Evolutionary conservation across 108 stramenopile genomes (phyloP).

Genomic region (Asterionellopsis glacialis): DNA sequence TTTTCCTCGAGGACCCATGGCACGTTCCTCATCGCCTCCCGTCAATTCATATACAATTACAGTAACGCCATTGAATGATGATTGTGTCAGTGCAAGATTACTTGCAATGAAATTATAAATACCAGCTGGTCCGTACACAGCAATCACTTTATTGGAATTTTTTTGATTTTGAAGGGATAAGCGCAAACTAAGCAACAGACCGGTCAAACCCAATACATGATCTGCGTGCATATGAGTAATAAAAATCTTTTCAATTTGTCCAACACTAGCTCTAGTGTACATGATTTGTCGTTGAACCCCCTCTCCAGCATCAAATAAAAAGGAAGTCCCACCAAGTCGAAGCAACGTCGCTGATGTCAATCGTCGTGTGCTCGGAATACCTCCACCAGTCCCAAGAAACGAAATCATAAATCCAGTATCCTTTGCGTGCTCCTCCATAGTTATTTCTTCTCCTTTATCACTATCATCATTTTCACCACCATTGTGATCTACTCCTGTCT

Average conservation of each 20-base stretch:
- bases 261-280: constrained; percentile 16
- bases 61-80: constrained; percentile 42
- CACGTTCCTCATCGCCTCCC: constrained; percentile 49
- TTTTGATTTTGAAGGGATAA: constrained; percentile 5
- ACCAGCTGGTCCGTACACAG: constrained; percentile 80
- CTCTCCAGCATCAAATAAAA: constrained; percentile 90
- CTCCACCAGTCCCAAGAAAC: constrained; percentile 76
- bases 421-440: not conserved
- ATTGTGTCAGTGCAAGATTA: constrained; percentile 42
- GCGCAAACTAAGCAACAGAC: constrained; percentile 49
- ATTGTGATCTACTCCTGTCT: too few species aligned
- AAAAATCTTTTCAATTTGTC: constrained; percentile 55
- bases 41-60: constrained; percentile 64
- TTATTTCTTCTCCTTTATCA: not conserved
- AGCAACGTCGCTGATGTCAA: constrained; percentile 45
- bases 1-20: not conserved
- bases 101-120: constrained; percentile 73
- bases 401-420: constrained; percentile 49
- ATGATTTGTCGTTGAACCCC: constrained; percentile 80
- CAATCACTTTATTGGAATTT: constrained; percentile 21
- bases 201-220: constrained; percentile 88
- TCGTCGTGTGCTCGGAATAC: constrained; percentile 37
- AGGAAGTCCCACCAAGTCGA: constrained; percentile 43
- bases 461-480: too few species aligned
- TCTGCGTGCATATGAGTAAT: constrained; percentile 93